phyloP scores from a whole-genome alignment of 2,329 filamentous ascomycete genomes.

The Epichloe sp. region DNA sequence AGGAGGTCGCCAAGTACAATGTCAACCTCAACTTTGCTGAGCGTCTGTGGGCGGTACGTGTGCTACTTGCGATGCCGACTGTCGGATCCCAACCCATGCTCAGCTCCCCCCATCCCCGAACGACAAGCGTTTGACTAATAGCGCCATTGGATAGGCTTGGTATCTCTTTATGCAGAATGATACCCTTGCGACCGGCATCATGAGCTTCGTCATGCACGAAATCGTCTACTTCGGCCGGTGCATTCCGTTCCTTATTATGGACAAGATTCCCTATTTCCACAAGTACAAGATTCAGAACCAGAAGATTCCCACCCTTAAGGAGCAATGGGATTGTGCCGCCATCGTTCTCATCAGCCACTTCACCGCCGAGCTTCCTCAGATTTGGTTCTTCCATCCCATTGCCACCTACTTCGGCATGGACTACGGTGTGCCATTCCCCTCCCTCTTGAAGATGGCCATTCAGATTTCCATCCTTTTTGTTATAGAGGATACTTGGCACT shows the following conservation, averaged over 20 bases:
- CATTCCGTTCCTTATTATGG: slow-evolving; percentile 87
- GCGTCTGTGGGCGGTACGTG: slow-evolving; percentile 70
- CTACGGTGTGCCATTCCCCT: slow-evolving; percentile 79
- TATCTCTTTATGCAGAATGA: slow-evolving; percentile 99
- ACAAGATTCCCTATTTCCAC: slow-evolving; percentile 74
- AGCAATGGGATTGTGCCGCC: slow-evolving; percentile 89
- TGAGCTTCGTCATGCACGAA: slow-evolving; percentile 96
- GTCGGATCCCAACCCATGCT: background rate
- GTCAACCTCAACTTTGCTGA: slow-evolving; percentile 77
- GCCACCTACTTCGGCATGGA: slow-evolving; percentile 84
- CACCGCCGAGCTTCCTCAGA: slow-evolving; percentile 95
- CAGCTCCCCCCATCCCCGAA: background rate
- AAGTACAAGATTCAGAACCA: slow-evolving; percentile 85
- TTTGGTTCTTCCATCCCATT: slow-evolving; percentile 98
- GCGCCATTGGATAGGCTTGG: slow-evolving; percentile 48
- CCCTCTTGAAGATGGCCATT: slow-evolving; percentile 70
- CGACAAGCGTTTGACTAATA: background rate
- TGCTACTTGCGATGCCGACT: slow-evolving; percentile 5
- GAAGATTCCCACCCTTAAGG: slow-evolving; percentile 83
- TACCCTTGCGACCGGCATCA: slow-evolving; percentile 86
- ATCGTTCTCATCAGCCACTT: slow-evolving; percentile 92
- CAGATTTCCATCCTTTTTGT: slow-evolving; percentile 94
- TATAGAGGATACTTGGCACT: slow-evolving; percentile 95
- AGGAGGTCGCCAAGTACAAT: slow-evolving; percentile 59
- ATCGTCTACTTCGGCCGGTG: slow-evolving; percentile 84